Evolutionary conservation across 768 basidiomycete species (phyloP), one percentile per base, ranked within the genome.

Genomic region (Phlegmacium glaucopus): DNA sequence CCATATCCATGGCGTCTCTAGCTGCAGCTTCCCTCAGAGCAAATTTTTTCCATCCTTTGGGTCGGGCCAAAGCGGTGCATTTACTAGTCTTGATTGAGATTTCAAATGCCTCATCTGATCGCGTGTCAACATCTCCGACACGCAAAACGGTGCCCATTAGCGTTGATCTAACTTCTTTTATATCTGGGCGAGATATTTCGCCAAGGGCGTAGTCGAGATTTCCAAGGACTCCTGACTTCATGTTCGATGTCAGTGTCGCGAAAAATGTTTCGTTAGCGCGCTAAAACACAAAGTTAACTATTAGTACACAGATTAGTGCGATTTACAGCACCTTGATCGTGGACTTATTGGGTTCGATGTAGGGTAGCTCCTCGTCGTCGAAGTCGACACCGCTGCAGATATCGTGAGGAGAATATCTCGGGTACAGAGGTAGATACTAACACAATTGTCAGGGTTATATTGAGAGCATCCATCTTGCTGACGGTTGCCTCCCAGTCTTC

Each of bases 21-120:
- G 59, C 59, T 6, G 62, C 58, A 26, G 51, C 59, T 53, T 65
- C 58, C 52, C 76, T 70, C 44, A 72, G 59, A 30, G 65, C 77
- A 61, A 83, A 87, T 61, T 88, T 90, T 68, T 93, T 94, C 81
- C 87, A 86, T 27, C 81, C 65, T 44, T 87, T 85, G 0, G 91
- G 83, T 28, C 80, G 72, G 3, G 79, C 76, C 16, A 80, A 58
- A 18, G 86, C 79, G 0, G 91, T 94, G 44, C 83, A 86, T 67
- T 97, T 97, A 53, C 81, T 85, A 16, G 82, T 75, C 58, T 85
- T 85, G 52, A 97, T 74, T 9, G 69, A 64, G 47, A 97, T 76
- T 57, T 84, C 82, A 30, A 96, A 67, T 1, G 89, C 83, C 57
- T 91, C 83, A n/a, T 82, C 82, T 5, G 78, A 66, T 22, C 78